phyloP scores from a whole-genome alignment of 345 rosid species.

The Rhodamnia argentea region DNA sequence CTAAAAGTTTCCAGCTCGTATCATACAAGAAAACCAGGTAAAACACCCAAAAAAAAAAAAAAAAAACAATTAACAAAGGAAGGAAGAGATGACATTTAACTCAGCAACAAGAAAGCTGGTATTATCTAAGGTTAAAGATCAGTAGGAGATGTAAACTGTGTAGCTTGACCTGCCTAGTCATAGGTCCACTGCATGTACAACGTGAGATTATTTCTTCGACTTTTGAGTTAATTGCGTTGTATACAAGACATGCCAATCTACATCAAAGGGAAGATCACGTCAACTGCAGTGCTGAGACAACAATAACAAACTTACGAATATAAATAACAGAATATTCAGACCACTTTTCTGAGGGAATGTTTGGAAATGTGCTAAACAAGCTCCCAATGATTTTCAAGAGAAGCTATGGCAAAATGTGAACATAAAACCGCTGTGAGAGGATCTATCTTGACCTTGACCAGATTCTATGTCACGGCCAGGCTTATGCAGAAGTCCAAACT shows the following conservation, averaged over 20 bases:
- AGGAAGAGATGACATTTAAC: neutral
- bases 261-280: neutral
- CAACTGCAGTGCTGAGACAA: neutral
- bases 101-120: neutral
- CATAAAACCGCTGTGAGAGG: fast-evolving
- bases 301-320: neutral
- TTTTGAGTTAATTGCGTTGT: conserved; percentile 46
- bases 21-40: conserved; percentile 38
- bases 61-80: neutral
- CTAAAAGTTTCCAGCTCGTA: conserved; percentile 28
- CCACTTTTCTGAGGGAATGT: neutral
- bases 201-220: conserved; percentile 38
- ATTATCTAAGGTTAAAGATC: neutral
- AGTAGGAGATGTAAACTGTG: neutral
- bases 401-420: neutral
- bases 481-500: neutral
- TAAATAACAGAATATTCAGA: neutral
- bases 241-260: conserved; percentile 49
- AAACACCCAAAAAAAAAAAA: neutral
- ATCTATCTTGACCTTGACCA: neutral
- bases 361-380: neutral
- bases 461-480: neutral
- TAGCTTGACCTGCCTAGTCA: conserved; percentile 33
- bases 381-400: neutral
- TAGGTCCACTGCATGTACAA: conserved; percentile 19